These are phyloP conservation scores for Suillus subluteus DNA, from an alignment of 768 basidiomycete species.

Conservation along the genomic window DNA sequence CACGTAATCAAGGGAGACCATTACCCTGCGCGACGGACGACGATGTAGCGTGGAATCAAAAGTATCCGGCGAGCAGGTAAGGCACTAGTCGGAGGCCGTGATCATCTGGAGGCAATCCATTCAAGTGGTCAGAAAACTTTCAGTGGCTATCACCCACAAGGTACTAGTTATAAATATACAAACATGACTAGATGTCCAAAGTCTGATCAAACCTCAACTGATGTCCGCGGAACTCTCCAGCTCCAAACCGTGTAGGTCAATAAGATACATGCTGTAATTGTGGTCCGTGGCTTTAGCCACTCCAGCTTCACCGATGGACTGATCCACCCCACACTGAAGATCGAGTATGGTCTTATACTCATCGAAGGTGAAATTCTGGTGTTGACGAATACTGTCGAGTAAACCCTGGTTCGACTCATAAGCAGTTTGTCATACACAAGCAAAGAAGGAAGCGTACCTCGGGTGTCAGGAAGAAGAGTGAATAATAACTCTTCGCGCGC, in stretches of 20 bases:
- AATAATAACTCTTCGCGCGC: conserved; percentile 79
- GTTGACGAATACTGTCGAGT: conserved; percentile 67
- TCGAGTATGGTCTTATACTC: conserved; percentile 92
- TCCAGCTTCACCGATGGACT: conserved; percentile 52
- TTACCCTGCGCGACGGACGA: conserved; percentile 29
- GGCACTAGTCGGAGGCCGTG: neutral
- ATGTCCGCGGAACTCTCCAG: conserved; percentile 50
- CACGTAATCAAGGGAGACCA: conserved; percentile 21
- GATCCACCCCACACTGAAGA: conserved; percentile 85
- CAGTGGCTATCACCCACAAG: conserved; percentile 1
- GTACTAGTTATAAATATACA: conserved; percentile 18
- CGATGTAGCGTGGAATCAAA: conserved; percentile 41
- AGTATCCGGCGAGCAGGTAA: neutral
- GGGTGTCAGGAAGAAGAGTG: conserved; percentile 74
- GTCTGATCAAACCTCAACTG: conserved; percentile 13
- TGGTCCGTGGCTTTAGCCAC: conserved; percentile 60
- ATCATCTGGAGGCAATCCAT: neutral
- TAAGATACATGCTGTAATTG: conserved; percentile 86
- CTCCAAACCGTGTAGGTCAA: conserved; percentile 85
- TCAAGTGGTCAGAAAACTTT: neutral
- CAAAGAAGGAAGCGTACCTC: conserved; percentile 47
- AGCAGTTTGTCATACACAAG: conserved; percentile 9
- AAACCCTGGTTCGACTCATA: conserved; percentile 59
- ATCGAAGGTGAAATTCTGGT: conserved; percentile 79
- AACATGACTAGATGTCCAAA: neutral